Evolutionary conservation across 306 rosid genomes (phyloP).

Genomic region (Argentina anserina): DNA sequence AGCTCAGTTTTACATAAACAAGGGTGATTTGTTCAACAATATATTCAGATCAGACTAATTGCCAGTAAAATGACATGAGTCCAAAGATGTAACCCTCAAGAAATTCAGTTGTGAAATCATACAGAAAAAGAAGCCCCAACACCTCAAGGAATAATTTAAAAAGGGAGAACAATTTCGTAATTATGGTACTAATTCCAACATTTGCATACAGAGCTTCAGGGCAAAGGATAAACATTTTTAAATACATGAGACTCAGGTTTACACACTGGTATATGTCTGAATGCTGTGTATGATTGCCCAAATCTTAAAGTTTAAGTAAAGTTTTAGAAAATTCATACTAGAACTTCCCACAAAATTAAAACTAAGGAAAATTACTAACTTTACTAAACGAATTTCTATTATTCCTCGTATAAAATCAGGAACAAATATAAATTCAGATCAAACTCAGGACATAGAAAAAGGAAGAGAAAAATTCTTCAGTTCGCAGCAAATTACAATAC

Average conservation of each 20-base stretch:
- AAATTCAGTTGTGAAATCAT: not conserved
- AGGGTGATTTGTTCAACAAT: not conserved
- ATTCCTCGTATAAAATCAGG: too few species aligned
- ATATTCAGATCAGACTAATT: not conserved
- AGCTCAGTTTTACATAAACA: not conserved
- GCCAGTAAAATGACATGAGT: not conserved
- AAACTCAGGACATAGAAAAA: not conserved
- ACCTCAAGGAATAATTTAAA: not conserved
- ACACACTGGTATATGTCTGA: not conserved
- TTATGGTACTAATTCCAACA: not conserved
- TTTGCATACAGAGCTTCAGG: not conserved
- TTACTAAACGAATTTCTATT: not conserved
- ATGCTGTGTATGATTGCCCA: not conserved
- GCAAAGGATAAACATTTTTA: too few species aligned
- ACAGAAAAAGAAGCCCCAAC: not conserved
- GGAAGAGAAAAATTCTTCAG: not conserved
- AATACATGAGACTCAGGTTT: too few species aligned
- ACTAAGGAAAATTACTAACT: too few species aligned
- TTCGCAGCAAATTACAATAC: not conserved
- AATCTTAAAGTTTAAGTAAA: too few species aligned
- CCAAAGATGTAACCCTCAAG: not conserved
- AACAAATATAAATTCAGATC: not conserved
- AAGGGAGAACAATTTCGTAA: not conserved
- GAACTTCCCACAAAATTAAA: too few species aligned
- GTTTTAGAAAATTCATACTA: too few species aligned